A percentile compares a stretch with the other conserved stretches of the same genome.
Evolutionary conservation across 768 basidiomycete genomes (phyloP).

Genomic region (Termitomyces bulborhizus): DNA sequence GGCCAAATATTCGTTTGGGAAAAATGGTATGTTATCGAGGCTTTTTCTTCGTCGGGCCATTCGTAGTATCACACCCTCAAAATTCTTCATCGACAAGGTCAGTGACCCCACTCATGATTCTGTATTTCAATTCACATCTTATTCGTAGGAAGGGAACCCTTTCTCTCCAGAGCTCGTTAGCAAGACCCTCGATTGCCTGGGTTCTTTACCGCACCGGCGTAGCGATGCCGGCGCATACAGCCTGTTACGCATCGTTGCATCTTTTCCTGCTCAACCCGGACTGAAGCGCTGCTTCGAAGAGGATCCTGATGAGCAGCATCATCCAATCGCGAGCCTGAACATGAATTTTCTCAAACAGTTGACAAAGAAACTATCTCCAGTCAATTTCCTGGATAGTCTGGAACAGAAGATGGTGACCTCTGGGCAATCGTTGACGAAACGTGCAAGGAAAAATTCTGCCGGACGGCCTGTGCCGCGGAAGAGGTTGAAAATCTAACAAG

Average conservation of each 20-base stretch:
- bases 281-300: constrained; percentile 32
- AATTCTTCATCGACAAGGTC: constrained; percentile 36
- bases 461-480: constrained; percentile 7
- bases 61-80: constrained; percentile 34
- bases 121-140: background rate
- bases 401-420: constrained; percentile 12
- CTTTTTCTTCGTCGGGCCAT: constrained; percentile 28
- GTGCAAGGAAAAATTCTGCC: constrained; percentile 13
- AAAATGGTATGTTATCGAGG: constrained; percentile 23
- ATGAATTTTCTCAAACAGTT: constrained; percentile 33
- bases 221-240: constrained; percentile 32
- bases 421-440: constrained; percentile 7
- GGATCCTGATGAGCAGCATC: constrained; percentile 29
- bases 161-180: constrained; percentile 27
- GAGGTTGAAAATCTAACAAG: constrained; percentile 10
- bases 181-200: constrained; percentile 20
- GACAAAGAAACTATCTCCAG: constrained; percentile 30
- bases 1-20: constrained; percentile 31
- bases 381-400: constrained; percentile 27
- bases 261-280: constrained; percentile 33
- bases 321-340: constrained; percentile 36
- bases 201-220: constrained; percentile 26
- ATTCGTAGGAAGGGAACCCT: constrained; percentile 25
- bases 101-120: background rate
- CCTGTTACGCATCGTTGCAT: constrained; percentile 33